These are phyloP conservation scores for Fusarium redolens DNA, from an alignment of 2,329 filamentous ascomycete genomes.

Conservation along the genomic window DNA sequence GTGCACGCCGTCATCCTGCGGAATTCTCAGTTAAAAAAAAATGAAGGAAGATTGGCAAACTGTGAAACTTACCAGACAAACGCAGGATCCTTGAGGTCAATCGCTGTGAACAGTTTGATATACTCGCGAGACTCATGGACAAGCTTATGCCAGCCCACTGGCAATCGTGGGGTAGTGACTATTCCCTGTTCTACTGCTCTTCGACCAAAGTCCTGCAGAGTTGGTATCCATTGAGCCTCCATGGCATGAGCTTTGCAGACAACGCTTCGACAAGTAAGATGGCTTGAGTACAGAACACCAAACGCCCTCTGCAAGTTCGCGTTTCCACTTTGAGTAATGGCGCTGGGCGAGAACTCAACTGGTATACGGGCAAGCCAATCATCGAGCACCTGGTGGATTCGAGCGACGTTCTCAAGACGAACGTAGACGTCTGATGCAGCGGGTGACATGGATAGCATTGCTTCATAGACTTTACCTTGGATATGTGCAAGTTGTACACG, in stretches of 20 bases:
- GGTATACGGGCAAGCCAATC: conserved; percentile 15
- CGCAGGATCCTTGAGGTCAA: neutral
- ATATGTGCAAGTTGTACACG: conserved; percentile 25
- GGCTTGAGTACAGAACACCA: conserved; percentile 15
- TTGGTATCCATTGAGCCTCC: neutral
- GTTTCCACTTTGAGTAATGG: neutral
- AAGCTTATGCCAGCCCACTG: conserved; percentile 10
- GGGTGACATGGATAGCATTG: neutral
- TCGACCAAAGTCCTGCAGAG: neutral
- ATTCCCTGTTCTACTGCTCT: accelerated
- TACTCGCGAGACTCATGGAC: conserved; percentile 9
- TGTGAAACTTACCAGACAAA: neutral
- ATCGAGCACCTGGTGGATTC: neutral
- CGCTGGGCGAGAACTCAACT: neutral
- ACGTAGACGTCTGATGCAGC: neutral
- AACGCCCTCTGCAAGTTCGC: neutral
- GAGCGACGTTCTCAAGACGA: neutral
- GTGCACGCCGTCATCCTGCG: conserved; percentile 8
- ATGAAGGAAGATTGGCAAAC: accelerated
- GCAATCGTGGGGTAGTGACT: neutral
- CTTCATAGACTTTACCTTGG: conserved; percentile 25
- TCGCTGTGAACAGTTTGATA: conserved; percentile 1
- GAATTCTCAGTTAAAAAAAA: accelerated
- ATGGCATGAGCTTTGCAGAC: neutral
- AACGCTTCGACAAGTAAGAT: neutral